These are phyloP conservation scores for Peronospora farinosa DNA, from an alignment of 352 stramenopile species.

Conservation along the genomic window DNA sequence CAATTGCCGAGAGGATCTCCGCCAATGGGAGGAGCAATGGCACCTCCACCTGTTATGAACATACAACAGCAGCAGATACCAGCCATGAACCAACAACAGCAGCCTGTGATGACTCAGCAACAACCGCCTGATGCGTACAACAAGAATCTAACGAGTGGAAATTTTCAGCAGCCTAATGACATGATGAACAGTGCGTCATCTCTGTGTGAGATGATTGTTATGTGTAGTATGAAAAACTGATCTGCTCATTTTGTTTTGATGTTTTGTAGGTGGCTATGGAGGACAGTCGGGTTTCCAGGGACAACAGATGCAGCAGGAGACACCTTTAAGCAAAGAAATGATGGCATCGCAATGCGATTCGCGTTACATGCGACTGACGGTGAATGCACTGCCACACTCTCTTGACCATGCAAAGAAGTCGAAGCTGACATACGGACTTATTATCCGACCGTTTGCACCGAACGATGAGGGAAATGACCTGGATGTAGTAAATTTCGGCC, in stretches of 20 bases:
- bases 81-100: conserved; percentile 2
- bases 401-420: conserved; percentile 80
- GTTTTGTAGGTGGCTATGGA: conserved; percentile 48
- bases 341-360: conserved; percentile 67
- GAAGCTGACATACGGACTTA: conserved; percentile 77
- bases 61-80: conserved; percentile 16
- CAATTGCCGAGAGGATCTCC: conserved; percentile 19
- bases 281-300: conserved; percentile 35
- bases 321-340: conserved; percentile 58
- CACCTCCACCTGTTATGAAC: conserved; percentile 10
- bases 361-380: conserved; percentile 79
- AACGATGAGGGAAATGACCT: conserved; percentile 58
- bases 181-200: conserved; percentile 60
- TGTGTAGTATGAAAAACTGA: conserved; percentile 2
- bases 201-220: not conserved
- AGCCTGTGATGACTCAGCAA: conserved; percentile 27
- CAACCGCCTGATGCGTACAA: conserved; percentile 19
- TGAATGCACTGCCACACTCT: conserved; percentile 72
- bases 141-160: conserved; percentile 55
- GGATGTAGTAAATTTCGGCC: conserved; percentile 85
- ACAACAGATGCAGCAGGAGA: conserved; percentile 47
- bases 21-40: conserved; percentile 28
- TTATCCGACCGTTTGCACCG: conserved; percentile 77
- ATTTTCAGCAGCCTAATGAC: conserved; percentile 72
- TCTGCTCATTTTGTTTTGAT: conserved; percentile 4